Base-by-base conservation (phyloP, 179 eudicot genomes). In the Amaranthus tricolor region DNA sequence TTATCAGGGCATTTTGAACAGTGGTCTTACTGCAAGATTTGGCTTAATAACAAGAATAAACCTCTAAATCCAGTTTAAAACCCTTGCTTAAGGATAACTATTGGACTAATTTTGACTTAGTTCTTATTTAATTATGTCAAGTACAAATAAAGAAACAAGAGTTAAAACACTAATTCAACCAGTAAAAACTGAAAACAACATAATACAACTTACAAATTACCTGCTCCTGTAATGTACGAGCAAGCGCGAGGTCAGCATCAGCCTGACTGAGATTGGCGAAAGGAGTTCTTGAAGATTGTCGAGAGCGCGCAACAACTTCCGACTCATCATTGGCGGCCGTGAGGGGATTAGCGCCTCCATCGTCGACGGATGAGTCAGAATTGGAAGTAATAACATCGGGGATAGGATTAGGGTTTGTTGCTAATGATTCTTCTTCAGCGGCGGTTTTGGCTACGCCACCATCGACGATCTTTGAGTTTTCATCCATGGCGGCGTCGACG, bases 161-260 rank as follows among this genome's bases (percentile, higher is more conserved):
- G 9, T 1, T 7, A 56, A 56, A 15, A 15, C 6, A 6, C 4
- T 7, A 40, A 24, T 50, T 45, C 62, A 50, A 40, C 8, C 63
- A 62, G 1, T 1, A 57, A 31, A 43, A 44, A n/a, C 52, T 13
- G 4, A 75, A 60, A 40, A 57, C 66, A 43, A 20, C 4, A 10
- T 17, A 10, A 6, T 64, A 15, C 19, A 16, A 49, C 0, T 15
- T 17, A 31, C 62, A 48, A 58, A 10, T 11, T 51, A 89, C 98
- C 98, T 91, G 97, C 63, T 93, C 95, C 72, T 93, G 98, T 47
- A 93, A 86, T 66, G 97, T 93, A 47, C 98, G 90, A 67, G 98
- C 97, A 55, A 93, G 98, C 71, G 98, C 98, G 16, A 91, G 98
- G 86, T 91, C 97, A 74, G 98, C 98, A 40, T 93, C 98, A 55